phyloP scores from a whole-genome alignment of 1,139 yeast genomes.

The Wickerhamomyces sp. region DNA sequence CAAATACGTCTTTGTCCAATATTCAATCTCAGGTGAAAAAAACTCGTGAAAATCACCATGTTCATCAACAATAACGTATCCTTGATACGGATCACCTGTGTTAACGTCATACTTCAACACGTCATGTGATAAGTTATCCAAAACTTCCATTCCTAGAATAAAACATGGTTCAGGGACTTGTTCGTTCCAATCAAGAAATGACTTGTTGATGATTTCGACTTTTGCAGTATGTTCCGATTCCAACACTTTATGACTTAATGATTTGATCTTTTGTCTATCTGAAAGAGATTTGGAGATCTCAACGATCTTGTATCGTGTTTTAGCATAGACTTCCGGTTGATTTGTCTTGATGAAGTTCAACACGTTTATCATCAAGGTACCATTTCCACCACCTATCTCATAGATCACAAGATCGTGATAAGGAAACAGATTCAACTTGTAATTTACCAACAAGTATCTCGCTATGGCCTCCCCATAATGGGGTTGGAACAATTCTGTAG shows the following conservation, averaged over 20 bases:
- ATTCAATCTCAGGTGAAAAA: conserved; percentile 63
- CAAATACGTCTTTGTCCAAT: conserved; percentile 46
- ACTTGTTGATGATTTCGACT: conserved; percentile 63
- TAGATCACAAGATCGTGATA: conserved; percentile 64
- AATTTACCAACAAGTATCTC: conserved; percentile 63
- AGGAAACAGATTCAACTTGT: conserved; percentile 61
- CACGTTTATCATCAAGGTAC: conserved; percentile 79
- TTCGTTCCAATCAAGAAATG: conserved; percentile 71
- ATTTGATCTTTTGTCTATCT: conserved; percentile 42
- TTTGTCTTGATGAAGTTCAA: conserved; percentile 55
- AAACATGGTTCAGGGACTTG: conserved; percentile 67
- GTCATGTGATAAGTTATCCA: conserved; percentile 84
- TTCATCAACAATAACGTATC: conserved; percentile 69
- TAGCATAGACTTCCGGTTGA: conserved; percentile 67
- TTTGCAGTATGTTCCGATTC: conserved; percentile 30
- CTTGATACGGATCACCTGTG: conserved; percentile 70
- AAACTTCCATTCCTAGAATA: conserved; percentile 77
- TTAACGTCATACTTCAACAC: conserved; percentile 67
- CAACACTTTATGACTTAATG: conserved; percentile 20
- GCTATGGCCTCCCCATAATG: conserved; percentile 84
- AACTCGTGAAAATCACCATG: conserved; percentile 76
- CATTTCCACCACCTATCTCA: conserved; percentile 92
- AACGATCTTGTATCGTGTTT: conserved; percentile 67
- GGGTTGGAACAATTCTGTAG: conserved; percentile 81
- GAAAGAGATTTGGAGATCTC: conserved; percentile 73